phyloP scores from a whole-genome alignment of 2,329 filamentous ascomycete species.

The Penicillium brasilianum region DNA sequence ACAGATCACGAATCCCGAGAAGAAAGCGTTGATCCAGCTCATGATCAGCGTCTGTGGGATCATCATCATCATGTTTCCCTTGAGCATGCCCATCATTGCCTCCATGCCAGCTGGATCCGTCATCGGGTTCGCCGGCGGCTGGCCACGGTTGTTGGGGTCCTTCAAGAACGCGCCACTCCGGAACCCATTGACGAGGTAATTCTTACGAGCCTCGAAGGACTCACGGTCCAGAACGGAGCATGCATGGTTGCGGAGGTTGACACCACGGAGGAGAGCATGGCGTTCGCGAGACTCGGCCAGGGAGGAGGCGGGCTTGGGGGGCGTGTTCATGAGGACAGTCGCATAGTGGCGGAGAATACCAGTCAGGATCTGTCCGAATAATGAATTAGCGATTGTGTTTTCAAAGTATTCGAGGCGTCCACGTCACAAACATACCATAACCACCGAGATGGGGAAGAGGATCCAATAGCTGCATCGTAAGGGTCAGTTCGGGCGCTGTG shows the following conservation, averaged over 20 bases:
- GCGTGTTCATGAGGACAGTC: conserved; percentile 82
- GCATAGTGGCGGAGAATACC: conserved; percentile 96
- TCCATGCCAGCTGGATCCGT: conserved; percentile 96
- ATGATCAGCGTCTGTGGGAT: conserved; percentile 98
- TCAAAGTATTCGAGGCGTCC: not conserved
- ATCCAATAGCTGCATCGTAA: conserved; percentile 85
- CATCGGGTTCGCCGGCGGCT: conserved; percentile 91
- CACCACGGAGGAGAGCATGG: conserved; percentile 78
- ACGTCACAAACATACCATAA: conserved; percentile 70
- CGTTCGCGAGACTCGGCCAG: conserved; percentile 74
- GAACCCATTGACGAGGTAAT: conserved; percentile 78
- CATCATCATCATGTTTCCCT: conserved; percentile 99
- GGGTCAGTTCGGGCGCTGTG: conserved; percentile 21
- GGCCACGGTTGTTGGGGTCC: conserved; percentile 81
- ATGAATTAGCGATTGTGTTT: not conserved
- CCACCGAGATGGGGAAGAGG: conserved; percentile 91
- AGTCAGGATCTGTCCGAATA: conserved; percentile 71
- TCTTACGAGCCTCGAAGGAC: conserved; percentile 80
- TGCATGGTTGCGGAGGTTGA: conserved; percentile 82
- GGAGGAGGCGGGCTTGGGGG: conserved; percentile 76
- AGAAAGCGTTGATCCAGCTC: conserved; percentile 99
- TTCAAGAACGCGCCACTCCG: conserved; percentile 88
- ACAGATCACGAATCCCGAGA: conserved; percentile 98
- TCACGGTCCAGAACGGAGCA: conserved; percentile 77
- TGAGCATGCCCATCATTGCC: conserved; percentile 99